phyloP scores from a whole-genome alignment of 176 grass and related monocot genomes.

The Oryza meridionalis region DNA sequence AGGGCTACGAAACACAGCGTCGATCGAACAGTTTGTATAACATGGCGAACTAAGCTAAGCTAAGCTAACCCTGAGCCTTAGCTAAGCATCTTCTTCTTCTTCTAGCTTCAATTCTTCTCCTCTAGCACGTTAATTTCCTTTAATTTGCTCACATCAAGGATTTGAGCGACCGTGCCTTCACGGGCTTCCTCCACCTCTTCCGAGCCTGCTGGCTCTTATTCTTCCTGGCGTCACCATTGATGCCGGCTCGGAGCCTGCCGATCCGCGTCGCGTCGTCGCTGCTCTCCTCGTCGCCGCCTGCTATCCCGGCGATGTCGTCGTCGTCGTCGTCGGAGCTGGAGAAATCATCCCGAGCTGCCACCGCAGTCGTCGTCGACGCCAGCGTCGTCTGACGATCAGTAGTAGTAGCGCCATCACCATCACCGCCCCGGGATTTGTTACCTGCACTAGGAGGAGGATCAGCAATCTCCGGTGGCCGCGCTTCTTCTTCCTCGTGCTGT shows the following conservation, averaged over 20 bases:
- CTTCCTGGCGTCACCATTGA: conserved; percentile 17
- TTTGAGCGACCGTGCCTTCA: conserved; percentile 62
- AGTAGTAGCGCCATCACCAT: neutral
- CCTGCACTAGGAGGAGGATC: neutral
- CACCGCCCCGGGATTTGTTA: neutral
- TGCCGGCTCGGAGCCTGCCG: neutral
- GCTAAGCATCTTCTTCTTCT: neutral
- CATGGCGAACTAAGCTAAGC: conserved; percentile 5
- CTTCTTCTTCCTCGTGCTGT: neutral
- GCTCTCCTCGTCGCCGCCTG: conserved; percentile 36
- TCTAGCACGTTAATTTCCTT: neutral
- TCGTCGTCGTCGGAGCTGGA: neutral
- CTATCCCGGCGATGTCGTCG: neutral
- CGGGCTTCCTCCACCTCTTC: conserved; percentile 57
- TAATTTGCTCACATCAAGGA: conserved; percentile 44
- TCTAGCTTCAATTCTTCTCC: neutral
- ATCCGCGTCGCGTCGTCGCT: conserved; percentile 4
- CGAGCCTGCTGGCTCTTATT: conserved; percentile 10
- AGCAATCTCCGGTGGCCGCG: neutral
- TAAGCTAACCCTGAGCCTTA: neutral
- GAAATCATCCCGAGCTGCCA: neutral
- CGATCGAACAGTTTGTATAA: neutral
- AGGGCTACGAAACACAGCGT: neutral
- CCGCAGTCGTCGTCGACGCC: neutral
- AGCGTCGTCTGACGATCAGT: neutral